phyloP scores from a whole-genome alignment of 495 filamentous ascomycete species.

The Haplographium delicatum region DNA sequence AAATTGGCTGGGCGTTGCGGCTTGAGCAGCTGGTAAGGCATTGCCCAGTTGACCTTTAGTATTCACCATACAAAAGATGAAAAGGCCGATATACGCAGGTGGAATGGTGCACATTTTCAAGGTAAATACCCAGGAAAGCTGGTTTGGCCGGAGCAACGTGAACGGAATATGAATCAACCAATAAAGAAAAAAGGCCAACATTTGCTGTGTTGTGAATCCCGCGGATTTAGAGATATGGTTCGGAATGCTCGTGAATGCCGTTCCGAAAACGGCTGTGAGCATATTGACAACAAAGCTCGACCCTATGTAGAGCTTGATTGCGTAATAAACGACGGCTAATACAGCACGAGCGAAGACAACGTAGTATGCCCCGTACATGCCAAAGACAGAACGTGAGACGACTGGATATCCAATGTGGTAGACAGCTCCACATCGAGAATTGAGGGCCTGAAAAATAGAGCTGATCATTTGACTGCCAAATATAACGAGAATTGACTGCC shows the following conservation, averaged over 20 bases:
- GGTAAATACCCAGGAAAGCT: conserved; percentile 13
- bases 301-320: conserved; percentile 5
- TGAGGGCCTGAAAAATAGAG: neutral
- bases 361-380: conserved; percentile 1
- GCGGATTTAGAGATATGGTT: conserved; percentile 27
- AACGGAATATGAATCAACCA: conserved; percentile 38
- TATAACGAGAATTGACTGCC: conserved; percentile 5
- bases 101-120: conserved; percentile 7
- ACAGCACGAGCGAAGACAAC: conserved; percentile 2
- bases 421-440: conserved; percentile 1
- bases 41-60: conserved; percentile 8
- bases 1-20: too few relatives aligned
- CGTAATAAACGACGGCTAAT: conserved; percentile 5
- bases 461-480: conserved; percentile 6
- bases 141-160: conserved; percentile 16
- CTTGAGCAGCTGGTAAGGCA: too few relatives aligned
- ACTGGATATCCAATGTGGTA: conserved; percentile 14
- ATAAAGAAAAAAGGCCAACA: conserved; percentile 39
- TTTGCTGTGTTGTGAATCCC: conserved; percentile 34
- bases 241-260: conserved; percentile 25
- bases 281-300: conserved; percentile 4
- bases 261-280: conserved; percentile 5
- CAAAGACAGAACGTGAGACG: conserved; percentile 1
- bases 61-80: conserved; percentile 6
- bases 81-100: conserved; percentile 4